Evolutionary conservation across 1,139 yeast species (phyloP).

Genomic region (Pichiaceae sp.): DNA sequence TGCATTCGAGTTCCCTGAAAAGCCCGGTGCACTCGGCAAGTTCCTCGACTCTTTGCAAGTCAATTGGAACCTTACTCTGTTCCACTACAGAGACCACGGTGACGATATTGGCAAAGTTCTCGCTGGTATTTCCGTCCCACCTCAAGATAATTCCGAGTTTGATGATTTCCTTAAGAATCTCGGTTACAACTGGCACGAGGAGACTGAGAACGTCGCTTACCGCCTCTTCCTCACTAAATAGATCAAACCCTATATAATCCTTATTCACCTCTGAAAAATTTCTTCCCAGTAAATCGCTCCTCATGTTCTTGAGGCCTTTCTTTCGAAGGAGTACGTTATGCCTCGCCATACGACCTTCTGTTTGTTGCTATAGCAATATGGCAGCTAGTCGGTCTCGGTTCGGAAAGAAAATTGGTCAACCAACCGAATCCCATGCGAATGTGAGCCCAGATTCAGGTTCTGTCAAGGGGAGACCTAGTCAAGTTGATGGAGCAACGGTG

Average conservation of each 20-base stretch:
- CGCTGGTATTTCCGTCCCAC: conserved; percentile 84
- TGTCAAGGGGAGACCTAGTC: no score
- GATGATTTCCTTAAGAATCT: conserved; percentile 59
- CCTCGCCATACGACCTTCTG: neutral
- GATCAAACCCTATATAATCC: neutral
- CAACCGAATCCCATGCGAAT: neutral
- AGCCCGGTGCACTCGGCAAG: conserved; percentile 85
- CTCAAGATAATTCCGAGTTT: conserved; percentile 54
- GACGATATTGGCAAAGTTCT: conserved; percentile 88
- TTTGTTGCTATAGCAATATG: neutral
- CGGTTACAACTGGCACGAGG: conserved; percentile 75
- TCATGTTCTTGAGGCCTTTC: neutral
- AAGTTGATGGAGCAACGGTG: no score
- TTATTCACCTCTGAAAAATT: neutral
- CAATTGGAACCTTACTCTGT: conserved; percentile 86
- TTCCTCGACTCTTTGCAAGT: conserved; percentile 65
- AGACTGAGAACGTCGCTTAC: conserved; percentile 77
- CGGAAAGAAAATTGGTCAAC: conserved; percentile 4
- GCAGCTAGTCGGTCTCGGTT: conserved; percentile 19
- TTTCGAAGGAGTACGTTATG: neutral
- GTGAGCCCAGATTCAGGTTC: no score
- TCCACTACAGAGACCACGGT: conserved; percentile 96
- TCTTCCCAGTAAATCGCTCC: neutral
- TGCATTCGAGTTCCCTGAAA: conserved; percentile 92
- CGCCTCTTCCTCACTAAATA: conserved; percentile 46